A percentile compares a stretch with the other conserved stretches of the same genome.
These are phyloP conservation scores for Lactifluus piperatus DNA, from an alignment of 768 basidiomycete species.

Conservation along the genomic window DNA sequence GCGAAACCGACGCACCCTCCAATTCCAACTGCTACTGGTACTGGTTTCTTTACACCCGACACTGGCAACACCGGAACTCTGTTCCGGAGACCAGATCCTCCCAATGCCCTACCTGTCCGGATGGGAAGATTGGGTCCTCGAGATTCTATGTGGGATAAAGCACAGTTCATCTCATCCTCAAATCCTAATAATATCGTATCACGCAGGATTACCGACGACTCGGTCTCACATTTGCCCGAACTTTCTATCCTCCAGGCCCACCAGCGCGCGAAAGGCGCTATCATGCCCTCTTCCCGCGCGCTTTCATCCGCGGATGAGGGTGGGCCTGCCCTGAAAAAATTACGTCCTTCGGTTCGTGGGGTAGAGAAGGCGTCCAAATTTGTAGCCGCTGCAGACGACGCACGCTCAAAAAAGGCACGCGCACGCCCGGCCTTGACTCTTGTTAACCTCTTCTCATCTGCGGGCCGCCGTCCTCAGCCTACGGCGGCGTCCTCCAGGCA, in stretches of 20 bases:
- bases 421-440: slow-evolving; percentile 80
- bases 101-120: slow-evolving; percentile 47
- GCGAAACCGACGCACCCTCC: slow-evolving; percentile 29
- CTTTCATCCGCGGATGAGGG: slow-evolving; percentile 78
- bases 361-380: slow-evolving; percentile 47
- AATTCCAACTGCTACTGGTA: slow-evolving; percentile 49
- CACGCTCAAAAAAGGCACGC: slow-evolving; percentile 85
- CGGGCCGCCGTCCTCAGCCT: slow-evolving; percentile 62
- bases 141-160: slow-evolving; percentile 50
- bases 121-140: slow-evolving; percentile 45
- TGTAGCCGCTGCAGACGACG: slow-evolving; percentile 40
- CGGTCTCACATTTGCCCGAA: slow-evolving; percentile 44
- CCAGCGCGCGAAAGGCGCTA: slow-evolving; percentile 31
- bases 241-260: slow-evolving; percentile 45
- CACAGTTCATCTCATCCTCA: not conserved
- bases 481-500: slow-evolving; percentile 52
- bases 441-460: slow-evolving; percentile 82
- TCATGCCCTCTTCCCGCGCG: slow-evolving; percentile 41
- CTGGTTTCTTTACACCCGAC: slow-evolving; percentile 74
- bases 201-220: slow-evolving; percentile 35
- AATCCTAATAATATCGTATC: slow-evolving; percentile 7
- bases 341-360: slow-evolving; percentile 52
- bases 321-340: slow-evolving; percentile 67
- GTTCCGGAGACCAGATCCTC: slow-evolving; percentile 43
- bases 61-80: slow-evolving; percentile 44